Percentiles rank a stretch among this genome's conserved stretches.
Conservation (phyloP, 129 eudicot genomes). For the Flaveria brownii region DNA sequence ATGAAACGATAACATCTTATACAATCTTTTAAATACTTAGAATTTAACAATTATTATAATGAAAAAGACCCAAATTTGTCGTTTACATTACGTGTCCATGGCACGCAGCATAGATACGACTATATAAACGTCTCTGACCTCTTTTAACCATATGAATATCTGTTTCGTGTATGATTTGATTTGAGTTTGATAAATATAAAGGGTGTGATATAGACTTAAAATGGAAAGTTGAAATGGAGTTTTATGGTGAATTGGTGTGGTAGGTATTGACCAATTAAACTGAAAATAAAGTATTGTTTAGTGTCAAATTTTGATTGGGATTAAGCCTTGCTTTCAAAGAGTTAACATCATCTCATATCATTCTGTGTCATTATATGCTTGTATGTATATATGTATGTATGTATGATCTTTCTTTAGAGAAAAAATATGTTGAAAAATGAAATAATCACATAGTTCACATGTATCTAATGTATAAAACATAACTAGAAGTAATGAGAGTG, state of each 20-base stretch:
- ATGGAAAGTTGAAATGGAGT: constrained; percentile 27
- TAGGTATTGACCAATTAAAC: constrained; percentile 37
- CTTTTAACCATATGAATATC: constrained; percentile 22
- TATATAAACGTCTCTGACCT: constrained; percentile 29
- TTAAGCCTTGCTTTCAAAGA: constrained; percentile 23
- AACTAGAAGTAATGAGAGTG: no score
- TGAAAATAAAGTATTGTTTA: constrained; percentile 16
- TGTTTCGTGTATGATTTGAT: constrained; percentile 34
- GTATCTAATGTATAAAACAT: no score
- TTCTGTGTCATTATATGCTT: neutral
- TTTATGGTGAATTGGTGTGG: constrained; percentile 40
- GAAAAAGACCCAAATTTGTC: neutral
- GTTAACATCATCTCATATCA: constrained; percentile 26
- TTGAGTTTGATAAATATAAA: constrained; percentile 18
- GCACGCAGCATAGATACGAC: neutral
- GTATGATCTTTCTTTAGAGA: no score
- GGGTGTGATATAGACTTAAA: constrained; percentile 19
- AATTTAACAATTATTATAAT: no score
- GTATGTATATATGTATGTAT: no score
- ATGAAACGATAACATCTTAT: neutral
- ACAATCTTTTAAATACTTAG: neutral
- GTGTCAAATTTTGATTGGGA: constrained; percentile 24
- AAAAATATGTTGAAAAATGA: no score
- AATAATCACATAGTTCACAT: no score
- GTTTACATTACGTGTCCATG: constrained; percentile 3